Conservation (phyloP, 2,329 filamentous ascomycete genomes). For the Didymellaceae sp. region DNA sequence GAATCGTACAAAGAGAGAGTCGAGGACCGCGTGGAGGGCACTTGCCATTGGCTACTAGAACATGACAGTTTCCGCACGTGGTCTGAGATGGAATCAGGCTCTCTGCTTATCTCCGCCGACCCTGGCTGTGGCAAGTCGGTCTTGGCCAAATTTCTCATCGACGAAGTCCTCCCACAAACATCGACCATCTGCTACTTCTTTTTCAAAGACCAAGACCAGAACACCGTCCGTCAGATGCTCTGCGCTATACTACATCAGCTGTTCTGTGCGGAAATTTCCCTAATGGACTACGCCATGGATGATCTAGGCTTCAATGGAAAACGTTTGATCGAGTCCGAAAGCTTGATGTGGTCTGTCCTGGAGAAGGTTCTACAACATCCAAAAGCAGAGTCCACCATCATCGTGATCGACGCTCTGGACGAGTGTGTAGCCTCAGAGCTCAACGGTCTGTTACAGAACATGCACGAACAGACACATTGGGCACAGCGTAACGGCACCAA, state of each 20-base stretch:
- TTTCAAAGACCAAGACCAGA: conserved; percentile 30
- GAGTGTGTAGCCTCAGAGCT: conserved; percentile 20
- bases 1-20: conserved; percentile 30
- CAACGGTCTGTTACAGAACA: conserved; percentile 20
- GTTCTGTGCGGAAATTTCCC: conserved; percentile 21
- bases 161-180: conserved; percentile 22
- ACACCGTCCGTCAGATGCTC: conserved; percentile 27
- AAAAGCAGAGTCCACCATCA: conserved; percentile 18
- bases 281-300: conserved; percentile 24
- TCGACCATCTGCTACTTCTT: conserved; percentile 32
- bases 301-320: conserved; percentile 20
- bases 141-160: conserved; percentile 27
- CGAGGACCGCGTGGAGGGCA: conserved; percentile 26
- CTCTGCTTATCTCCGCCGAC: conserved; percentile 29
- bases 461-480: conserved; percentile 17
- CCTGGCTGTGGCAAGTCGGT: conserved; percentile 34
- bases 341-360: conserved; percentile 24
- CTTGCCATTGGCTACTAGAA: conserved; percentile 27
- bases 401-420: conserved; percentile 27
- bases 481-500: not conserved
- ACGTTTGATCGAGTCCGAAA: conserved; percentile 23
- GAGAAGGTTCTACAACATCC: conserved; percentile 18
- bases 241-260: conserved; percentile 31
- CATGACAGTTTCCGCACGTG: conserved; percentile 26
- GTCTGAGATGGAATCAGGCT: conserved; percentile 22